Evolutionary conservation across 2,329 filamentous ascomycete genomes (phyloP).

Genomic region (Clarireedia sp.): DNA sequence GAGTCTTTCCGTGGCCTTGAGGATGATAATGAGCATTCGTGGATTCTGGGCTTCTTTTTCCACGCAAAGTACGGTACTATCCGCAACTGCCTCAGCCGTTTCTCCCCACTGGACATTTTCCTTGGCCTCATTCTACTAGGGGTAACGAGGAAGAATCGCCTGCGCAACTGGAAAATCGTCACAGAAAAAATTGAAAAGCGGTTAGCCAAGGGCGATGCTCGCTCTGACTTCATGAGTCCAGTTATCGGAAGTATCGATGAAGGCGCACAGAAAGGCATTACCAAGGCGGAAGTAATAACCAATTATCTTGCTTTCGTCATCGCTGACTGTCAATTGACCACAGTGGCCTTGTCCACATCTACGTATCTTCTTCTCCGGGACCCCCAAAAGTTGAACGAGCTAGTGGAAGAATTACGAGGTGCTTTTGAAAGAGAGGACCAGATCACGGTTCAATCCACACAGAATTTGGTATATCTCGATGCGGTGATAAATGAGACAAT

Average conservation of each 20-base stretch:
- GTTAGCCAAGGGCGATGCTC: slow-evolving; percentile 14
- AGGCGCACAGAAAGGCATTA: slow-evolving; percentile 14
- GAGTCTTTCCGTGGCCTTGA: slow-evolving; percentile 32
- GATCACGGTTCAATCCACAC: slow-evolving; percentile 28
- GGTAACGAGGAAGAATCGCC: slow-evolving; percentile 3
- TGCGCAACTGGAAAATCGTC: slow-evolving; percentile 13
- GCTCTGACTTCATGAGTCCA: slow-evolving; percentile 30
- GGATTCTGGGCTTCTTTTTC: slow-evolving; percentile 23
- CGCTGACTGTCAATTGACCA: slow-evolving; percentile 11
- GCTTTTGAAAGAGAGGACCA: slow-evolving; percentile 32
- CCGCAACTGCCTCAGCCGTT: slow-evolving; percentile 14
- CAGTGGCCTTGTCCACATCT: slow-evolving; percentile 12
- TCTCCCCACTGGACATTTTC: slow-evolving; percentile 8
- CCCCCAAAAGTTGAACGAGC: slow-evolving; percentile 25
- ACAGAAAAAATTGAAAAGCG: slow-evolving; percentile 16
- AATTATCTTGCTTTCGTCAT: slow-evolving; percentile 10
- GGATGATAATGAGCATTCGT: slow-evolving; percentile 23
- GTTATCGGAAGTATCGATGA: slow-evolving; percentile 16
- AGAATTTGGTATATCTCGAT: neutral
- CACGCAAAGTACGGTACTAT: slow-evolving; percentile 19
- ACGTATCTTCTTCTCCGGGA: slow-evolving; percentile 25
- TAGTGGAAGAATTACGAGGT: slow-evolving; percentile 34
- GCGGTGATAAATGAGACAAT: slow-evolving; percentile 9
- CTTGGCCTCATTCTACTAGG: slow-evolving; percentile 6
- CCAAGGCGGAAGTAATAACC: slow-evolving; percentile 8